Base-by-base conservation (phyloP, 2,329 filamentous ascomycete genomes). In the Neonectria faginata region DNA sequence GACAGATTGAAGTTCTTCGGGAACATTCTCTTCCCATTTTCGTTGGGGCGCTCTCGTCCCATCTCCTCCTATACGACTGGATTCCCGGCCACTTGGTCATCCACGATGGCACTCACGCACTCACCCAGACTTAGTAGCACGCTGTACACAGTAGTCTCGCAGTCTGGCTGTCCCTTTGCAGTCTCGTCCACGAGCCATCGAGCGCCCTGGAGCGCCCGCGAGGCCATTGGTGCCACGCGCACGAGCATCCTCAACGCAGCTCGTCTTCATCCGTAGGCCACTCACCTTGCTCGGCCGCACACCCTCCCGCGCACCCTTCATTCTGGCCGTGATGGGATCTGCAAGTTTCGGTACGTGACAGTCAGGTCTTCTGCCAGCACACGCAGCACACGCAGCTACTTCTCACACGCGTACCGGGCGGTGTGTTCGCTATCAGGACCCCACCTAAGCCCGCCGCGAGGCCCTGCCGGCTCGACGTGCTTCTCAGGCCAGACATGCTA, bases 141-240 rank as follows among this genome's bases (percentile, higher is more conserved):
- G 31, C 48, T 60, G 48, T 39, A 39, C 33, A 33, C 44, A 27
- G 58, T n/a, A n/a, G 51, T 20, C 36, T 42, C 55, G 20, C 47
- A 33, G 42, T 42, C 44, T 52, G 39, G 52, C 52, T 3, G 25
- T 31, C 44, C 44, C 27, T 31, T 31, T 54, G 60, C 62, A 60
- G 68, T 55, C 60, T 67, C 58, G 56, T 42, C 62, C 48, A 44
- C 54, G 36, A 44, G 51, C 33, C 51, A 51, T 33, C 10, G 27
- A 51, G 48, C 48, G 48, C 27, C 29, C n/a, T 57, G 10, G 47
- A 50, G 25, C 36, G 53, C 27, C 61, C 64, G 65, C 64, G 57
- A 64, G 70, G 52, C 70, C 63, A 74, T 65, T 71, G 72, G 70
- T 71, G 72, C 72, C 72, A 74, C 72, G 72, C 70, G 69, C 57